A percentile compares a stretch with the other conserved stretches of the same genome.
Conservation (phyloP, 805 yeast species). For the Kluyveromyces aestuarii region DNA sequence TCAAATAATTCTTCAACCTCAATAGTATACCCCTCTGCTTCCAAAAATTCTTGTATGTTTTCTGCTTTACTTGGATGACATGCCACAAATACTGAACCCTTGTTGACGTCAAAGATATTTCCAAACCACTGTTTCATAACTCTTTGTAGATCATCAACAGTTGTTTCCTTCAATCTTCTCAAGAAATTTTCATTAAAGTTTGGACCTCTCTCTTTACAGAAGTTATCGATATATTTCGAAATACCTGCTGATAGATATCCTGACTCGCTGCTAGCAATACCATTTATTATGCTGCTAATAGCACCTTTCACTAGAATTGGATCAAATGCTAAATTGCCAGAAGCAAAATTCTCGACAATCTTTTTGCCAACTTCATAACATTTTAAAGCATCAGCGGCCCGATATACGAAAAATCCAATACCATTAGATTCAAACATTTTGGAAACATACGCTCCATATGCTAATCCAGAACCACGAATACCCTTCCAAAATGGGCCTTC, state of each 20-base stretch:
- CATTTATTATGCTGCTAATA: slow-evolving; percentile 62
- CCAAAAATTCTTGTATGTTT: slow-evolving; percentile 39
- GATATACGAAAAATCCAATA: slow-evolving; percentile 56
- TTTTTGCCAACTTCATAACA: slow-evolving; percentile 52
- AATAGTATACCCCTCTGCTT: slow-evolving; percentile 50
- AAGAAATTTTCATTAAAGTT: slow-evolving; percentile 48
- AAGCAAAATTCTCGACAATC: slow-evolving; percentile 52
- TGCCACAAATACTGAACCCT: slow-evolving; percentile 57
- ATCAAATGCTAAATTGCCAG: slow-evolving; percentile 49
- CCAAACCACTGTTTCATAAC: slow-evolving; percentile 50
- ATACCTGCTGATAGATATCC: slow-evolving; percentile 57
- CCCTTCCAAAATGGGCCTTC: slow-evolving; percentile 98
- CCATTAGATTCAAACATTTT: slow-evolving; percentile 58
- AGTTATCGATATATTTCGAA: slow-evolving; percentile 54
- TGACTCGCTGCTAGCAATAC: slow-evolving; percentile 60
- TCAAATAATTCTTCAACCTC: slow-evolving; percentile 43
- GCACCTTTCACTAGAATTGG: slow-evolving; percentile 59
- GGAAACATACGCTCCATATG: slow-evolving; percentile 72
- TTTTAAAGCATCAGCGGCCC: slow-evolving; percentile 75
- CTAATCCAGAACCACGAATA: slow-evolving; percentile 88
- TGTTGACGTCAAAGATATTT: slow-evolving; percentile 50
- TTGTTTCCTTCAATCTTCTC: slow-evolving; percentile 41
- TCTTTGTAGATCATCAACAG: slow-evolving; percentile 31
- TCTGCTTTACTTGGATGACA: slow-evolving; percentile 60
- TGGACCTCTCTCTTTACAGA: slow-evolving; percentile 63